Base-by-base conservation (phyloP, 768 basidiomycete species). In the Auriculariales sp. region DNA sequence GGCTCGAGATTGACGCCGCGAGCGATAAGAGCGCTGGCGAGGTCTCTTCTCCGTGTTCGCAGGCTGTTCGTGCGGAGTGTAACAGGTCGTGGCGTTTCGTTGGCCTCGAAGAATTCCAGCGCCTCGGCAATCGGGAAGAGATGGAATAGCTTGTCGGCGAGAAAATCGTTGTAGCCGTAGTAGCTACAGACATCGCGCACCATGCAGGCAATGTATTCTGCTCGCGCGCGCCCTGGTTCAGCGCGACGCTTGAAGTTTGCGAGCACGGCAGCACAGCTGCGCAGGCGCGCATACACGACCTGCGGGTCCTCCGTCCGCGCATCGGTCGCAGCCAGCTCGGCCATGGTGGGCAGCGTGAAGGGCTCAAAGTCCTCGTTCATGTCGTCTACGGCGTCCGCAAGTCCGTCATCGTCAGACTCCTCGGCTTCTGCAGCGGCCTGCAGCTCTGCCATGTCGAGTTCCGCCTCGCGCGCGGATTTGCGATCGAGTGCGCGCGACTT, bases 21-120 rank as follows among this genome's bases (percentile, higher is more conserved):
- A 63, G 95, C 95, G 57, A 98, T 81, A 30, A 99, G 72, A 0
- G 81, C 75, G 65, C 98, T 94, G 1, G 90, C 94, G 52, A 99
- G 78, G 63, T 98, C 95, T 45, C 94, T 79, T 56, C 95, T 73
- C 54, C 95, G 77, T 1, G 92, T 91, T 50, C 88, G 86, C 17
- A 99, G 76, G 3, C 93, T 98, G 64, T 99, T 99, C 30, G 93
- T 92, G 52, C 95, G 86, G 59, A 99, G 97, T 9, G 95, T 98
- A 25, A 99, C 93, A 4, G 95, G 95, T 55, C 95, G 79, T 14
- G 92, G 78, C 4, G 91, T 77, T 61, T 99, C 95, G 62, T 97
- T 97, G 10, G 95, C 84, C 64, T 97, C 95, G 60, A 98, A 98
- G 66, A 98, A 99, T 59, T 94, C 93, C 51, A 98, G 83, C 1